Percentiles rank a stretch among this genome's conserved stretches.
phyloP scores from a whole-genome alignment of 1,284 basidiomycete species.

The Fistulinella cinereoalba region DNA sequence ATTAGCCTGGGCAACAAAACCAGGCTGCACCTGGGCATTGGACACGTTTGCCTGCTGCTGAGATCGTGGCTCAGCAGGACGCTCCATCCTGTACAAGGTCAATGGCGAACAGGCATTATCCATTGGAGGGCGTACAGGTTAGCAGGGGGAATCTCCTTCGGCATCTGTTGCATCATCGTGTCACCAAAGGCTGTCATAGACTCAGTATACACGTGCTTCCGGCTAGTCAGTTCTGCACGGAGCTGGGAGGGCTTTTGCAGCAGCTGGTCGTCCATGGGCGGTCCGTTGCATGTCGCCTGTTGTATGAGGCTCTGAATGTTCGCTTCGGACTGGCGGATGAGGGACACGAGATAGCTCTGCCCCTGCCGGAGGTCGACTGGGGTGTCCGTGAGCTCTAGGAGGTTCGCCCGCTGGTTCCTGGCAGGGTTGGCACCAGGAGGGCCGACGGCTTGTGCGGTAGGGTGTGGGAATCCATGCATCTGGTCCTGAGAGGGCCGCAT shows the following conservation, averaged over 20 bases:
- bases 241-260: constrained; percentile 32
- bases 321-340: constrained; percentile 21
- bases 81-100: constrained; percentile 21
- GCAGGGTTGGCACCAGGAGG: constrained; percentile 21
- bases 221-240: constrained; percentile 32
- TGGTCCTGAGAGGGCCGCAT: constrained; percentile 42
- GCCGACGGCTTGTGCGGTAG: constrained; percentile 24
- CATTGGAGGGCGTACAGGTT: constrained; percentile 27
- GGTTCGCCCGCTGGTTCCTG: constrained; percentile 17
- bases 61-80: constrained; percentile 21
- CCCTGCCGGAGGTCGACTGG: constrained; percentile 27
- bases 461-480: constrained; percentile 49
- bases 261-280: constrained; percentile 28
- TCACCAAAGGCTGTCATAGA: constrained; percentile 25
- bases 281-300: constrained; percentile 18
- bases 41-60: constrained; percentile 14
- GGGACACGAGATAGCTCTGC: constrained; percentile 11
- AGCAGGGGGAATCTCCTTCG: constrained; percentile 17
- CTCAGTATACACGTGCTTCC: constrained; percentile 39
- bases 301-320: constrained; percentile 7
- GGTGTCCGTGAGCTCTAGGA: constrained; percentile 21
- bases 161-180: constrained; percentile 26
- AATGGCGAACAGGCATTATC: constrained; percentile 1
- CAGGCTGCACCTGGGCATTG: constrained; percentile 20
- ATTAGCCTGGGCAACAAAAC: constrained; percentile 21